Percentiles rank a stretch among this genome's conserved stretches.
These are phyloP conservation scores for Quillaja saponaria DNA, from an alignment of 306 rosid genomes.

Conservation along the genomic window DNA sequence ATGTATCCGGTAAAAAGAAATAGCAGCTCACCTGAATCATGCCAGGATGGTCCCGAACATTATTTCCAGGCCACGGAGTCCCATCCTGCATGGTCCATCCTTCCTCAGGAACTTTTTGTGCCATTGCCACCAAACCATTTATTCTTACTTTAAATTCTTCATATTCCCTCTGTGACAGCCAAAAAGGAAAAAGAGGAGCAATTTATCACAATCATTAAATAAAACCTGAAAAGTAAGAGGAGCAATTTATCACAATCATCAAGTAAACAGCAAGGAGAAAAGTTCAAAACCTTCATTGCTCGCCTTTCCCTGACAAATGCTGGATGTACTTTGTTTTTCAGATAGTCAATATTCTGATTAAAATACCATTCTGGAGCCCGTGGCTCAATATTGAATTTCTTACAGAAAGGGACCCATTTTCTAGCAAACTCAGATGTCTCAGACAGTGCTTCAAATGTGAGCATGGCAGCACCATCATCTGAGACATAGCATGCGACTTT, in stretches of 20 bases:
- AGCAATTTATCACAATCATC: neutral
- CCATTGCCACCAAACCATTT: constrained; percentile 83
- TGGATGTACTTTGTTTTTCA: constrained; percentile 88
- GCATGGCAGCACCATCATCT: constrained; percentile 99
- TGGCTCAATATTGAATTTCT: constrained; percentile 82
- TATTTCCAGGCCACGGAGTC: constrained; percentile 96
- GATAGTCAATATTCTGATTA: constrained; percentile 79
- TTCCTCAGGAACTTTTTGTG: constrained; percentile 93
- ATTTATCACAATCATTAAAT: constrained; percentile 11
- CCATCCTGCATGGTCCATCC: constrained; percentile 99
- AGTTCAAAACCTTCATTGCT: constrained; percentile 79
- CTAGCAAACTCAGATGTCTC: constrained; percentile 94
- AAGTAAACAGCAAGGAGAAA: neutral
- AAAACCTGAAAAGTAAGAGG: neutral
- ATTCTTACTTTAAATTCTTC: constrained; percentile 92
- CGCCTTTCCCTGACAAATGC: constrained; percentile 94
- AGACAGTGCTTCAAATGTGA: constrained; percentile 94
- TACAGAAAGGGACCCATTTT: constrained; percentile 88
- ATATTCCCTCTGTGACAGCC: constrained; percentile 71
- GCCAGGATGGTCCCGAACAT: constrained; percentile 97
- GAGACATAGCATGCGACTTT: constrained; percentile 98
- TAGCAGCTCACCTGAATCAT: constrained; percentile 86
- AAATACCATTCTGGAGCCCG: constrained; percentile 98
- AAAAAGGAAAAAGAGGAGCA: constrained; percentile 1
- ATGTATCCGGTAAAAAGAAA: constrained; percentile 14